Evolutionary conservation across 2,329 filamentous ascomycete species (phyloP).

Genomic region (Sclerotinia spermophila): DNA sequence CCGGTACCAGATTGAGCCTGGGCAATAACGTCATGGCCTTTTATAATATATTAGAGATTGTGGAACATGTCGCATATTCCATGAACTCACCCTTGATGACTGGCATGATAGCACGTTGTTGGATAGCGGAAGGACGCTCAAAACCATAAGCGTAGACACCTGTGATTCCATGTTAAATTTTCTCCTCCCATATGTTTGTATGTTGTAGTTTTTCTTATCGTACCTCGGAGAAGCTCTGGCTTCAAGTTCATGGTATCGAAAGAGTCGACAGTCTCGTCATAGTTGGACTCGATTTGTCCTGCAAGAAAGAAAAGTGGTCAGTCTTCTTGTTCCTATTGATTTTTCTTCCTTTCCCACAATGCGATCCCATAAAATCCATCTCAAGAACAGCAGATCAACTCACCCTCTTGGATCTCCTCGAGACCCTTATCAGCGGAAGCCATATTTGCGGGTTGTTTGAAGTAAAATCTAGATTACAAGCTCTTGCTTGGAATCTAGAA

Average conservation of each 20-base stretch:
- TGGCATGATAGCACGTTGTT: slow-evolving; percentile 99
- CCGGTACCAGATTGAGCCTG: slow-evolving; percentile 99
- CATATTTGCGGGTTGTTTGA: slow-evolving; percentile 77
- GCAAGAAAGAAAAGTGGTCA: slow-evolving; percentile 30
- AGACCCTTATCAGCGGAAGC: slow-evolving; percentile 86
- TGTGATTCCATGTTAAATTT: slow-evolving; percentile 29
- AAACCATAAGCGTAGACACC: slow-evolving; percentile 99
- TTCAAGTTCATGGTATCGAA: slow-evolving; percentile 99
- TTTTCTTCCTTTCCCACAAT: not conserved
- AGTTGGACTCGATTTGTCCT: slow-evolving; percentile 99
- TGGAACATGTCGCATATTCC: slow-evolving; percentile 14
- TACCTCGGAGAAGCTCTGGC: slow-evolving; percentile 92
- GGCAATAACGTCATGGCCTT: slow-evolving; percentile 97
- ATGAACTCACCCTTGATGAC: slow-evolving; percentile 88
- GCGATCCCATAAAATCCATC: not conserved
- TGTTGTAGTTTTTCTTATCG: slow-evolving; percentile 38
- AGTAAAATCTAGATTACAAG: slow-evolving; percentile 69
- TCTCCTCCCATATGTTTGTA: slow-evolving; percentile 16
- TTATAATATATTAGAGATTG: slow-evolving; percentile 28
- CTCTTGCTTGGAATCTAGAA: slow-evolving; percentile 67
- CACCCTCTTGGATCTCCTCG: slow-evolving; percentile 95
- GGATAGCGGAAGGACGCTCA: slow-evolving; percentile 98
- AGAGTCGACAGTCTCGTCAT: slow-evolving; percentile 98
- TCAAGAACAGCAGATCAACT: slow-evolving; percentile 39
- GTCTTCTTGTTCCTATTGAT: not conserved